phyloP scores from a whole-genome alignment of 2,329 filamentous ascomycete species.

The Cytospora leucostoma region DNA sequence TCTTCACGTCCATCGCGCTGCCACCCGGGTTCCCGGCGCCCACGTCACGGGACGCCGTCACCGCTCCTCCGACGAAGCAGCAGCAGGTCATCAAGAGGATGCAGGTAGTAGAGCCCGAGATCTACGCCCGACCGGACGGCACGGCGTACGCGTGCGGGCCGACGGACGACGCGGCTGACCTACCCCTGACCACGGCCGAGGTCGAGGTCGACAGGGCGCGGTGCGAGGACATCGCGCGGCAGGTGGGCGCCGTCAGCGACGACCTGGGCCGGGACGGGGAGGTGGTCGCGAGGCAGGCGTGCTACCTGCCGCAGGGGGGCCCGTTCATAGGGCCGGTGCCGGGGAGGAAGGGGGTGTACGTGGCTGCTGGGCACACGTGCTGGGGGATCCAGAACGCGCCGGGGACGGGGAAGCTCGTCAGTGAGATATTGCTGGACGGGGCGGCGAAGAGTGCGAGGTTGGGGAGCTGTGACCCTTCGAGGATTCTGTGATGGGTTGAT shows the following conservation, averaged over 20 bases:
- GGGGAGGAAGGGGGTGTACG: conserved; percentile 59
- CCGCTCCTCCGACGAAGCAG: conserved; percentile 27
- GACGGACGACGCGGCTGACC: conserved; percentile 62
- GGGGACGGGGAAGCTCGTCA: conserved; percentile 67
- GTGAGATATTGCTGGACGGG: conserved; percentile 65
- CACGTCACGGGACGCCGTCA: conserved; percentile 15
- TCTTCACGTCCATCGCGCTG: conserved; percentile 72
- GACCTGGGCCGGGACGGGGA: conserved; percentile 58
- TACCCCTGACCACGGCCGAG: conserved; percentile 62
- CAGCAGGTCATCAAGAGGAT: conserved; percentile 32
- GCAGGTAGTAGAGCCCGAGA: conserved; percentile 66
- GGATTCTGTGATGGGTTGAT: conserved; percentile 36
- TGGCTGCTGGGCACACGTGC: conserved; percentile 76
- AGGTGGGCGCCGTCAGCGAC: conserved; percentile 56
- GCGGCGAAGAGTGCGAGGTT: conserved; percentile 56
- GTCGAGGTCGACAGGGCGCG: conserved; percentile 65
- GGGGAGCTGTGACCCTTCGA: conserved; percentile 55
- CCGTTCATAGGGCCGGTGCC: conserved; percentile 71
- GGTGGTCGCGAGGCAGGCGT: conserved; percentile 68
- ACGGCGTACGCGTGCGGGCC: conserved; percentile 75
- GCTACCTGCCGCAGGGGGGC: conserved; percentile 72
- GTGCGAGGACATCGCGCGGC: conserved; percentile 70
- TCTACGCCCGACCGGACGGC: conserved; percentile 73
- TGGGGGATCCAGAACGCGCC: conserved; percentile 84
- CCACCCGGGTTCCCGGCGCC: conserved; percentile 52